Percentiles rank a stretch among this genome's conserved stretches.
phyloP scores from a whole-genome alignment of 1,139 yeast genomes.

The Zygosaccharomyces pseudobailii region DNA sequence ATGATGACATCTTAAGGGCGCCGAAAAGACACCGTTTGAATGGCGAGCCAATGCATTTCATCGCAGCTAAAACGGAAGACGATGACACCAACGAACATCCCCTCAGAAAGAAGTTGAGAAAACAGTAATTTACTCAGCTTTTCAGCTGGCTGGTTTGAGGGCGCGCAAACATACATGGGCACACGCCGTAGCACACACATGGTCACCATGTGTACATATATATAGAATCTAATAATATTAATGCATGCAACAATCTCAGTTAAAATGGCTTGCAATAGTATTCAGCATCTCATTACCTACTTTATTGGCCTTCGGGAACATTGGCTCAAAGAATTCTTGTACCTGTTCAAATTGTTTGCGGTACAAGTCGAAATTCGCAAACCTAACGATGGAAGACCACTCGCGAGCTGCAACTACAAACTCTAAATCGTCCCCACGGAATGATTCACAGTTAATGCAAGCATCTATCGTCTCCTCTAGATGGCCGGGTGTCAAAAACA shows the following conservation, averaged over 20 bases:
- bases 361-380: slow-evolving; percentile 73
- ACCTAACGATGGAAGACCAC: slow-evolving; percentile 80
- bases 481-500: slow-evolving; percentile 78
- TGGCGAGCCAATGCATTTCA: neutral
- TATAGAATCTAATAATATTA: neutral
- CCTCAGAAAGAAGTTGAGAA: slow-evolving; percentile 3
- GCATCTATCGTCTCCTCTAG: slow-evolving; percentile 75
- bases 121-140: neutral
- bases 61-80: neutral
- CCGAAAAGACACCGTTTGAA: neutral
- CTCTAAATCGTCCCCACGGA: slow-evolving; percentile 82
- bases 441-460: slow-evolving; percentile 60
- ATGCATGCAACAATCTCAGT: slow-evolving; percentile 4
- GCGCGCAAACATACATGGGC: neutral
- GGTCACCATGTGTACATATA: neutral
- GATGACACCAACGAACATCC: neutral
- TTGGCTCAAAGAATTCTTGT: slow-evolving; percentile 75
- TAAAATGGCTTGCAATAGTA: slow-evolving; percentile 51
- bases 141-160: slow-evolving; percentile 6
- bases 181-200: neutral
- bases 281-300: slow-evolving; percentile 95
- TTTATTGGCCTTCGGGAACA: slow-evolving; percentile 81
- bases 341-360: slow-evolving; percentile 68
- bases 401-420: slow-evolving; percentile 75
- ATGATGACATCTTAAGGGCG: slow-evolving; percentile 4